phyloP scores from a whole-genome alignment of 1,284 basidiomycete species.

The Cutaneotrichosporon sp. region DNA sequence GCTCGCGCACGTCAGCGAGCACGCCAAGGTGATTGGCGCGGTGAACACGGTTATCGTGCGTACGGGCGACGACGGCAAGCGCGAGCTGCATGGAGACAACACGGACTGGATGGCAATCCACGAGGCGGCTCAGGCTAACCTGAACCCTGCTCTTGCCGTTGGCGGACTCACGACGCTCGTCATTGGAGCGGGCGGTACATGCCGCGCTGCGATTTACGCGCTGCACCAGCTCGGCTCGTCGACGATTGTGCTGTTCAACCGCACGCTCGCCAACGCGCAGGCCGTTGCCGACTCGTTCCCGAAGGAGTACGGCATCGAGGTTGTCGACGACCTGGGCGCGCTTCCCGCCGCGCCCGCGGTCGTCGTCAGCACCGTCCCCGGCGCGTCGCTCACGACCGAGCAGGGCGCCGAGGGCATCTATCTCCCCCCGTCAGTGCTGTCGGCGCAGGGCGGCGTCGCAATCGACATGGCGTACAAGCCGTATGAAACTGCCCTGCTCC shows the following conservation, averaged over 20 bases:
- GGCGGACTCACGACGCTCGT: constrained; percentile 59
- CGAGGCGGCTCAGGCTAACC: constrained; percentile 50
- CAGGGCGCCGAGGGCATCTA: constrained; percentile 51
- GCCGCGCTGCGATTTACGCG: constrained; percentile 86
- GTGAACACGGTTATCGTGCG: constrained; percentile 82
- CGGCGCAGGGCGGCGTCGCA: constrained; percentile 57
- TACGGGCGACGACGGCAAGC: constrained; percentile 50
- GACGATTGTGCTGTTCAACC: constrained; percentile 77
- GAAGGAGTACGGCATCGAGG: constrained; percentile 51
- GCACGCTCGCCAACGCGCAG: constrained; percentile 67
- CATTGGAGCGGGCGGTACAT: constrained; percentile 88
- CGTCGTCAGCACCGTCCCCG: constrained; percentile 80
- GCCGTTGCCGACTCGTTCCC: constrained; percentile 65
- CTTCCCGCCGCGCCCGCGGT: constrained; percentile 62
- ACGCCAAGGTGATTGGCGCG: constrained; percentile 78
- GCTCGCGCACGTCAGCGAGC: constrained; percentile 68
- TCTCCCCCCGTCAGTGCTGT: constrained; percentile 54
- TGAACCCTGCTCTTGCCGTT: constrained; percentile 30
- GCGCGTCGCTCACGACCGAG: constrained; percentile 58
- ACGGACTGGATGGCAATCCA: constrained; percentile 88
- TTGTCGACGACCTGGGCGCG: constrained; percentile 57
- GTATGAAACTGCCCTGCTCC: constrained; percentile 51
- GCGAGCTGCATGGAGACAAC: constrained; percentile 74
- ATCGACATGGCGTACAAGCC: constrained; percentile 92
- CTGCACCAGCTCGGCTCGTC: constrained; percentile 63